Conservation (phyloP, 148 eudicot genomes). For the Amaranthus palmeri region DNA sequence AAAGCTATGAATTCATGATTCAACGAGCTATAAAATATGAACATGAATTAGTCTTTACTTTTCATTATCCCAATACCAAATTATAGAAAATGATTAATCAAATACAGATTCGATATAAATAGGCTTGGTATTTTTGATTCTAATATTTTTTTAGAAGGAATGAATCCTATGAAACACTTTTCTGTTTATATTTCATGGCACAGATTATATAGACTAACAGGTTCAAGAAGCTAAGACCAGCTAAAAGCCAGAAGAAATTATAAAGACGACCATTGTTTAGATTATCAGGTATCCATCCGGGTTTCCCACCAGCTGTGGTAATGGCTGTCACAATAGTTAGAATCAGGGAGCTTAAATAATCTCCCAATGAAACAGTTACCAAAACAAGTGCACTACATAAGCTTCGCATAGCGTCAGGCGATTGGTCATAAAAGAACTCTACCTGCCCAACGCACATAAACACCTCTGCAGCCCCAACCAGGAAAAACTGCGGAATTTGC, state of each 20-base stretch:
- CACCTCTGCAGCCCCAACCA: constrained; percentile 2
- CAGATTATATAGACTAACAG: constrained; percentile 39
- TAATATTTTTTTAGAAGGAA: too few species aligned
- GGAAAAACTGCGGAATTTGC: constrained; percentile 66
- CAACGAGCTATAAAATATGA: too few species aligned
- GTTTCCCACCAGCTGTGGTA: constrained; percentile 16
- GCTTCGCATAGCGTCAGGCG: constrained; percentile 16
- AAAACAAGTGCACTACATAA: constrained; percentile 14
- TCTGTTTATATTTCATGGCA: constrained; percentile 51
- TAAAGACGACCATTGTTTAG: too few species aligned
- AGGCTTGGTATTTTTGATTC: too few species aligned
- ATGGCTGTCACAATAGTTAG: constrained; percentile 11
- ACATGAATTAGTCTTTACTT: too few species aligned
- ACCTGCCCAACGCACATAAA: constrained; percentile 1
- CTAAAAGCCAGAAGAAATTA: constrained; percentile 53
- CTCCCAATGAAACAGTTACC: constrained; percentile 6
- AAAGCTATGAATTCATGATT: too few species aligned
- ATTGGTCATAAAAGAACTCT: constrained; percentile 15
- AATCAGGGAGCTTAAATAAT: constrained; percentile 6
- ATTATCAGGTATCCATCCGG: too few species aligned
- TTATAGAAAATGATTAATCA: too few species aligned
- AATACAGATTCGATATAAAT: too few species aligned
- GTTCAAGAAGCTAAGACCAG: constrained; percentile 49
- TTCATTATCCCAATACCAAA: too few species aligned
- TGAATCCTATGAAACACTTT: constrained; percentile 11